These are phyloP conservation scores for Agrocybe praecox DNA, from an alignment of 768 basidiomycete genomes.

Conservation along the genomic window DNA sequence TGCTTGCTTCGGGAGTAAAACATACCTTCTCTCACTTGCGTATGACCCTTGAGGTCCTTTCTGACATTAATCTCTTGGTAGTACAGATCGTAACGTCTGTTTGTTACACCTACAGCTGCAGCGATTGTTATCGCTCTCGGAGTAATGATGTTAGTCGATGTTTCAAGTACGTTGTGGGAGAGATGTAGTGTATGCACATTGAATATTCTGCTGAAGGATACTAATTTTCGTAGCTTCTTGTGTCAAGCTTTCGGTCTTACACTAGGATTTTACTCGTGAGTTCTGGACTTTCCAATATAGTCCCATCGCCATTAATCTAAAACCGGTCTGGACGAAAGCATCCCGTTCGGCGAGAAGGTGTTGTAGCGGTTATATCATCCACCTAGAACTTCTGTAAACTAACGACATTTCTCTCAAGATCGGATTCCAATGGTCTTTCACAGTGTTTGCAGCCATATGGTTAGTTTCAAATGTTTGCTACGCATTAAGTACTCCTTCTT, in stretches of 20 bases:
- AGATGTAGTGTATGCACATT: neutral
- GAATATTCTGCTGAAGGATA: neutral
- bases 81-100: conserved; percentile 39
- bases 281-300: neutral
- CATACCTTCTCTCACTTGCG: neutral
- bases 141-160: conserved; percentile 42
- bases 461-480: conserved; percentile 9
- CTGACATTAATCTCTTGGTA: conserved; percentile 4
- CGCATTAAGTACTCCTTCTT: neutral
- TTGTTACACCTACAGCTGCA: conserved; percentile 41
- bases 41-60: neutral
- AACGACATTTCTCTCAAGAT: conserved; percentile 20
- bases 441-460: conserved; percentile 38
- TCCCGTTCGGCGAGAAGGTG: conserved; percentile 38
- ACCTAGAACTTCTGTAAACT: too few species aligned
- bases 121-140: conserved; percentile 37
- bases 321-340: conserved; percentile 17
- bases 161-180: conserved; percentile 30
- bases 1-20: conserved; percentile 38
- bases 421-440: conserved; percentile 39
- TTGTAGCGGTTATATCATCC: neutral
- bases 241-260: conserved; percentile 39
- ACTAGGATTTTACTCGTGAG: conserved; percentile 40
- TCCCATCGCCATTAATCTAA: neutral
- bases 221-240: conserved; percentile 29